Evolutionary conservation across 1,284 basidiomycete genomes (phyloP).

Genomic region (Schizophyllum amplum): DNA sequence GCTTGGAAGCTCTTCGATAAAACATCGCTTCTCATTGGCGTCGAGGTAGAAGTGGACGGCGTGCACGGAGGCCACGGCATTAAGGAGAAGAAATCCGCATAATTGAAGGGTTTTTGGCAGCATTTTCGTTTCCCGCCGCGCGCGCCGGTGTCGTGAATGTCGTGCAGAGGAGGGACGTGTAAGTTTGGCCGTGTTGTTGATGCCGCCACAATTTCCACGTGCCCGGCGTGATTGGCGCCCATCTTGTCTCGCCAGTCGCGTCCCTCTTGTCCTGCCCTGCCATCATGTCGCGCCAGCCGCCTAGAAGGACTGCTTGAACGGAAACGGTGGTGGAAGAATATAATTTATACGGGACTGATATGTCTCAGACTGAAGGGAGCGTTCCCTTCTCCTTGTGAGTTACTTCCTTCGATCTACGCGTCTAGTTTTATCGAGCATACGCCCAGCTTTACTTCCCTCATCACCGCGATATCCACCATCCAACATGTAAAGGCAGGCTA

Average conservation of each 20-base stretch:
- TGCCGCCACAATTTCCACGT: too few species aligned
- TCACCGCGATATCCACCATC: slow-evolving; percentile 33
- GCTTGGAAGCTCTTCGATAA: slow-evolving; percentile 94
- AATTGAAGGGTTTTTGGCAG: too few species aligned
- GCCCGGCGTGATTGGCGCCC: too few species aligned
- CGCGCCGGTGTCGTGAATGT: too few species aligned
- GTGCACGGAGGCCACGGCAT: slow-evolving; percentile 33
- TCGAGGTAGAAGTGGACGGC: slow-evolving; percentile 91
- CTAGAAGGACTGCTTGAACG: too few species aligned
- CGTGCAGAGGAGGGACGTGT: too few species aligned
- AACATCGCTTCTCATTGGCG: slow-evolving; percentile 88
- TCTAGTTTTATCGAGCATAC: slow-evolving; percentile 14
- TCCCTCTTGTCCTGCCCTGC: neutral
- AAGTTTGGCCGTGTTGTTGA: too few species aligned
- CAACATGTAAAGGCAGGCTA: slow-evolving; percentile 16
- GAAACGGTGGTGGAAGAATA: too few species aligned
- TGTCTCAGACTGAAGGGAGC: neutral
- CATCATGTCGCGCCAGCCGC: too few species aligned
- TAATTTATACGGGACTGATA: too few species aligned
- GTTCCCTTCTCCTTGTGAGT: slow-evolving; percentile 39
- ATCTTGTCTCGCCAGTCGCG: neutral
- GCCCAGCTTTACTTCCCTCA: slow-evolving; percentile 36
- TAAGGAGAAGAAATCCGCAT: slow-evolving; percentile 21
- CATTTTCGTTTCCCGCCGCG: too few species aligned
- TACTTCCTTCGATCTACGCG: slow-evolving; percentile 12